Conservation (phyloP, 371 early-diverging fungal species). For the Rhizopus sp. region DNA sequence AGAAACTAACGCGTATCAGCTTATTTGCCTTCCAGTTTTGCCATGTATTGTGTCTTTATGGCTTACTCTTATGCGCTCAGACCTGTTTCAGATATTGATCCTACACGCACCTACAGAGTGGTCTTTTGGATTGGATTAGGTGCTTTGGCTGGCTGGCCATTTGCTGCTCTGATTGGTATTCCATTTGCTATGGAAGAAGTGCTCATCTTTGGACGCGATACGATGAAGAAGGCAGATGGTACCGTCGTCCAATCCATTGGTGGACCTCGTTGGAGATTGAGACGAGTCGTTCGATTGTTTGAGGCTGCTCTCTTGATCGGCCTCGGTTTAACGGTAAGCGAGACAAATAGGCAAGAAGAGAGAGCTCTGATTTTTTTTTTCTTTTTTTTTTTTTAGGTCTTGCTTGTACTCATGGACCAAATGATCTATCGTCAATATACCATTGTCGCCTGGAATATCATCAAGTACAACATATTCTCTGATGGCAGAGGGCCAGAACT, state of each 20-base stretch:
- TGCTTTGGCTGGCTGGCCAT: slow-evolving; percentile 89
- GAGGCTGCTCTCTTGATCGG: slow-evolving; percentile 34
- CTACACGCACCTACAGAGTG: slow-evolving; percentile 51
- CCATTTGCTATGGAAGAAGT: slow-evolving; percentile 82
- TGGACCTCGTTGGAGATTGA: slow-evolving; percentile 43
- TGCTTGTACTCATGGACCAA: slow-evolving; percentile 71
- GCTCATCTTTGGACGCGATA: slow-evolving; percentile 51
- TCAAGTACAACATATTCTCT: slow-evolving; percentile 89
- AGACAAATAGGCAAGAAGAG: neutral
- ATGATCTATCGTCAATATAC: slow-evolving; percentile 71
- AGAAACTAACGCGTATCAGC: slow-evolving; percentile 46
- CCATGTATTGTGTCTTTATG: slow-evolving; percentile 84
- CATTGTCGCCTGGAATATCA: slow-evolving; percentile 83
- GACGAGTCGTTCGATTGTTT: slow-evolving; percentile 43
- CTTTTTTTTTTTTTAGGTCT: too few relatives aligned
- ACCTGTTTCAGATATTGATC: slow-evolving; percentile 49
- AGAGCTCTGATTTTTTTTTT: neutral
- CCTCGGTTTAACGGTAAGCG: neutral
- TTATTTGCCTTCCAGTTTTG: slow-evolving; percentile 88
- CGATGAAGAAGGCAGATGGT: slow-evolving; percentile 29
- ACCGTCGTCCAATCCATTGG: slow-evolving; percentile 27
- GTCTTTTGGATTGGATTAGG: slow-evolving; percentile 72
- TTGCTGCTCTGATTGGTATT: slow-evolving; percentile 72
- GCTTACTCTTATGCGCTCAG: slow-evolving; percentile 71
- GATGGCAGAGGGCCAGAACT: slow-evolving; percentile 77